Base-by-base conservation (phyloP, 108 stramenopile species). In the Nitzschia inconspicua region DNA sequence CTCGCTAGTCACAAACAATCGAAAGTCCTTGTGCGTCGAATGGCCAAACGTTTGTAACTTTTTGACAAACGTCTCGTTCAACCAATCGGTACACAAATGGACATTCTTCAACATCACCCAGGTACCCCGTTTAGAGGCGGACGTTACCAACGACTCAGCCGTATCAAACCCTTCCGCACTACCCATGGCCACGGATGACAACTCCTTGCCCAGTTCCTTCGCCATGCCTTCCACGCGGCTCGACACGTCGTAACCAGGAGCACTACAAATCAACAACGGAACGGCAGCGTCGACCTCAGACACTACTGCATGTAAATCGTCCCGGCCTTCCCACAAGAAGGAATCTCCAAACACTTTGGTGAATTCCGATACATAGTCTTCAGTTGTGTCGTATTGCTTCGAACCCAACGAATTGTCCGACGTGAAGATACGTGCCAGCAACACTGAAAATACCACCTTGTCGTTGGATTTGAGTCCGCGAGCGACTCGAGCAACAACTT, bases 51-150 rank as follows among this genome's bases (percentile, higher is more conserved):
- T 71, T 50, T 95, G 95, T 14, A 98, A 90, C 65, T 64, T 86
- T 75, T 98, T 97, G 50, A 97, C 97, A n/a, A 98, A 80, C 4
- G 82, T 77, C 22, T 85, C 86, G 32, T 63, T 79, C n/a, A 99
- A 76, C 97, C 97, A 99, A 44, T 95, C 96, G 25, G 94, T 85
- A 49, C 96, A 97, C n/a, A 99, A 69, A 72, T 99, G 99, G 16
- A 86, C 78, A 66, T 99, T 99, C 57, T 97, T 92, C 40, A 99
- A 75, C 78, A 99, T 79, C 4, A 99, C 98, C 99, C 99, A 99
- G 19, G 80, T 86, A 28, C 97, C 98, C 51, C 77, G 51, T 53
- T 94, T 92, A 1, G 86, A 66, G 5, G 89, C 95, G 24, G 72
- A 44, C 14, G 73, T 65, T 43, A 98, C 63, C 16, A 88, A 63